phyloP scores from a whole-genome alignment of 208 protist species.

The Porcisia deanei region DNA sequence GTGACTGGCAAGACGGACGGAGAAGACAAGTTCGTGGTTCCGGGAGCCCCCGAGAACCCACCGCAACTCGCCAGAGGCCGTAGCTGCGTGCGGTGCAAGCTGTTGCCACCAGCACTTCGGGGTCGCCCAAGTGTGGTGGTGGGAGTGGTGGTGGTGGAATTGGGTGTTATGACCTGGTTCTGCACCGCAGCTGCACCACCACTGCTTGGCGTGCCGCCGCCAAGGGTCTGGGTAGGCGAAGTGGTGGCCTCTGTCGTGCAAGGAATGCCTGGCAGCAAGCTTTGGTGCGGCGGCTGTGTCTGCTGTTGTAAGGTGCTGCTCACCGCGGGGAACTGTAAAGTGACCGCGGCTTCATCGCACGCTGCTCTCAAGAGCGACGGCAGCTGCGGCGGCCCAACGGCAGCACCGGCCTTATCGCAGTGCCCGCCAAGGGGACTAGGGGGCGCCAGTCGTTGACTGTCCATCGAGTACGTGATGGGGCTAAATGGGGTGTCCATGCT shows the following conservation, averaged over 20 bases:
- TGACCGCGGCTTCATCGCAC: conserved; percentile 2
- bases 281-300: conserved; percentile 6
- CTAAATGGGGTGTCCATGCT: conserved; percentile 84
- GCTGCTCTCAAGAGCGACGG: conserved; percentile 20
- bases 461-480: conserved; percentile 87
- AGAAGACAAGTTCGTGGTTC: neutral
- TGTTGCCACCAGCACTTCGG: conserved; percentile 5
- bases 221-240: neutral
- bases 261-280: neutral
- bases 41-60: neutral
- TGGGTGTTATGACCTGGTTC: neutral
- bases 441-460: conserved; percentile 37
- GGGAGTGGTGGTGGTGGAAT: neutral
- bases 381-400: conserved; percentile 13
- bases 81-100: conserved; percentile 13
- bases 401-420: conserved; percentile 5
- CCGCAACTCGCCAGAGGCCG: conserved; percentile 14
- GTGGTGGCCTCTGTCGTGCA: conserved; percentile 6
- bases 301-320: neutral
- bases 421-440: conserved; percentile 15
- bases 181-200: neutral
- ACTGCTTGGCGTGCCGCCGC: neutral
- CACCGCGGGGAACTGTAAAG: neutral
- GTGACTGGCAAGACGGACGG: conserved; percentile 4
- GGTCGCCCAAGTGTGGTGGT: neutral